Evolutionary conservation across 2,329 filamentous ascomycete species (phyloP), one percentile per base, ranked within the genome.

Genomic region (Monilinia fructicola): DNA sequence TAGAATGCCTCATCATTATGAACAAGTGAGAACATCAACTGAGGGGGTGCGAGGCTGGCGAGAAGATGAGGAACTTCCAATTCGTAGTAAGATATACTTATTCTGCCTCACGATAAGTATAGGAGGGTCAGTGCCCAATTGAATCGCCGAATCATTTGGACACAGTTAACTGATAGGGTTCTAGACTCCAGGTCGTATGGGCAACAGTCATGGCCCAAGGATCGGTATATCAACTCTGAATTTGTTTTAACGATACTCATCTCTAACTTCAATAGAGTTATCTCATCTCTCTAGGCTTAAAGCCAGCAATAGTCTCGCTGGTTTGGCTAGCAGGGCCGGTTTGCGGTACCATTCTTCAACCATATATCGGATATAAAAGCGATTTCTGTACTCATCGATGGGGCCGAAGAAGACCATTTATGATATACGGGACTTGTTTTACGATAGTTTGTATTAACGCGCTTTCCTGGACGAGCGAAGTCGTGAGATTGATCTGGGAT

Each of bases 241-340:
- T 40, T 16, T 16, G 21, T 6, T 38, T 5, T 21, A 38, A 55
- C 28, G 16, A 21, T 23, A 10, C 7, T 11, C 21, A n/a, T 14
- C 23, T 14, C 31, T 55, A 40, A 55, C 21, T 14, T 23, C 12
- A 23, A 12, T 35, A 55, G 53, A 38, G 31, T 3, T 55, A 55
- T 38, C 53, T 55, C 53, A 23, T 55, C n/a, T 55, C 53, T 6
- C 53, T 55, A n/a, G 53, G 14, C 4, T 38, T 55, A 12, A 18
- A 6, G 12, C 28, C 53, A 12, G 35, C 28, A 3, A 12, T 40
- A 16, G 53, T 55, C n/a, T 55, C 53, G n/a, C 21, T 55, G 21
- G 21, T 55, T 21, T 85, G 82, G 82, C 82, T 84, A 38, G 82
- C 83, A n/a, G 82, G 82, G 14, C 83, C 83, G 18, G 76, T 85